These are phyloP conservation scores for Phytophthora sansomeana DNA, from an alignment of 352 stramenopile species.

Conservation along the genomic window DNA sequence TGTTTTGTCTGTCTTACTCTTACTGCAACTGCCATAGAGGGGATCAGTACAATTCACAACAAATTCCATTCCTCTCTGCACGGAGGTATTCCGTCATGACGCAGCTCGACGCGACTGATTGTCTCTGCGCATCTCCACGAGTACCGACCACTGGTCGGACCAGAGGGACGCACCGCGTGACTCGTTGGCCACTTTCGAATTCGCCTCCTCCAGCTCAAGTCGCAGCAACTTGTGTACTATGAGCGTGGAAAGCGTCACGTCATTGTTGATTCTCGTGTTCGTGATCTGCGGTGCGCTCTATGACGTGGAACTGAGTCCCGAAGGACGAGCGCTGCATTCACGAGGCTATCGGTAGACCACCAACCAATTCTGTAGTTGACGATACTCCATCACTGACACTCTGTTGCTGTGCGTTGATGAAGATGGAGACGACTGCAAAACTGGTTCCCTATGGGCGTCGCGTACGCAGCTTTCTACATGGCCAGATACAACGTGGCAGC, in stretches of 20 bases:
- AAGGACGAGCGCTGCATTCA: conserved; percentile 54
- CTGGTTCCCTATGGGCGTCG: conserved; percentile 80
- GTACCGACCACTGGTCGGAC: too few relatives aligned
- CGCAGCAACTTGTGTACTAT: conserved; percentile 25
- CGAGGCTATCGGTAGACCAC: conserved; percentile 68
- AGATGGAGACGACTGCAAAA: conserved; percentile 76
- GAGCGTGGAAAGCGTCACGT: conserved; percentile 52
- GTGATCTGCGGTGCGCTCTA: conserved; percentile 57
- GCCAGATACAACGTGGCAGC: conserved; percentile 79
- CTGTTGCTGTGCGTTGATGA: too few relatives aligned
- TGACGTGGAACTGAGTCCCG: conserved; percentile 59
- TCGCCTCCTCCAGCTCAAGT: not conserved
- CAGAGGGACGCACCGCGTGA: not conserved
- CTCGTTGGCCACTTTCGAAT: conserved; percentile 13
- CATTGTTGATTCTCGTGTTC: conserved; percentile 57
- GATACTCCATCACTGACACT: not conserved
- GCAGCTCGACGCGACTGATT: conserved; percentile 11
- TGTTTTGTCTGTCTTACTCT: too few relatives aligned
- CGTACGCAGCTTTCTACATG: conserved; percentile 85
- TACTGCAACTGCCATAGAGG: too few relatives aligned
- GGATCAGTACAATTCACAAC: too few relatives aligned
- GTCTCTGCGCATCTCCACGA: conserved; percentile 13
- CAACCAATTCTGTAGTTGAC: conserved; percentile 56
- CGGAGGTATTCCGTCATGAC: too few relatives aligned
- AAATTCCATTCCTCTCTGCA: too few relatives aligned